phyloP scores from a whole-genome alignment of 2,329 filamentous ascomycete genomes.

The Pyricularia grisea region DNA sequence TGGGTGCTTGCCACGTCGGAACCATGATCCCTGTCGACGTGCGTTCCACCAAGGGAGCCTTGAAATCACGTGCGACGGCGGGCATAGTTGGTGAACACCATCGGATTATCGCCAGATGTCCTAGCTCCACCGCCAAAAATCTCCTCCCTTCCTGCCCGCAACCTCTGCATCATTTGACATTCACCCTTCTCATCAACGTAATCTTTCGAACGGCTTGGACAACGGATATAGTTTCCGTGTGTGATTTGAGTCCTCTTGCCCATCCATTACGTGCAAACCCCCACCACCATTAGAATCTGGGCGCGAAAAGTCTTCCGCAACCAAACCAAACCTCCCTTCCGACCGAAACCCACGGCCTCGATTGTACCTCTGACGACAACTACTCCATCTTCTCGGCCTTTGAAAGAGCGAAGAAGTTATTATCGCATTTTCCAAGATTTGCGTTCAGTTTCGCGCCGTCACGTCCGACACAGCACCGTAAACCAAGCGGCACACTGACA shows the following conservation, averaged over 20 bases:
- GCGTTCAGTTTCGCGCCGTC: background rate
- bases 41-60: background rate
- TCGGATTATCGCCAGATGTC: conserved; percentile 1
- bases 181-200: background rate
- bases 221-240: background rate
- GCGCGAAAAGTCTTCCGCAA: background rate
- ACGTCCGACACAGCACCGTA: background rate
- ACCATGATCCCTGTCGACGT: background rate
- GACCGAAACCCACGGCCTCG: background rate
- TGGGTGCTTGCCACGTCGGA: background rate
- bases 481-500: background rate
- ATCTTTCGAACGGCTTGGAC: background rate
- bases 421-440: background rate
- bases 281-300: background rate
- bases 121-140: conserved; percentile 1
- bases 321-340: background rate
- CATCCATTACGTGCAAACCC: background rate
- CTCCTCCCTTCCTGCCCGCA: background rate
- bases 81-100: conserved; percentile 1
- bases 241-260: background rate
- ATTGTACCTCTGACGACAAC: background rate
- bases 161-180: background rate
- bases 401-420: background rate
- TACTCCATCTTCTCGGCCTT: background rate
- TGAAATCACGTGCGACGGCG: background rate